Evolutionary conservation across 75 land plant genomes (phyloP).

Genomic region (Selaginella moellendorffii): DNA sequence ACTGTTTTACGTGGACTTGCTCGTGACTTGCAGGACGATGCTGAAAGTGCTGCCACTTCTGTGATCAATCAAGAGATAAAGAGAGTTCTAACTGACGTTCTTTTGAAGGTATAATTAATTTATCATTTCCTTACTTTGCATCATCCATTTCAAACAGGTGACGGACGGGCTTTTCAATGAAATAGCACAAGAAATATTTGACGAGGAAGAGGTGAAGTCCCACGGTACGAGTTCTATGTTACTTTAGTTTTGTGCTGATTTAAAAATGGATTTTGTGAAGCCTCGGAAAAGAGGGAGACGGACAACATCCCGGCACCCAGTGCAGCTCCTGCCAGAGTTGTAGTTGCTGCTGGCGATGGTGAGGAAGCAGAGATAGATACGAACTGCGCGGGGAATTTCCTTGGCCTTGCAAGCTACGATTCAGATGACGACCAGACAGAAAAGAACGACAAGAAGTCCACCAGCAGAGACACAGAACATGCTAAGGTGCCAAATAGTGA

Average conservation of each 20-base stretch:
- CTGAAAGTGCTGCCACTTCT: slow-evolving; percentile 59
- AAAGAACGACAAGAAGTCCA: background rate
- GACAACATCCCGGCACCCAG: slow-evolving; percentile 5
- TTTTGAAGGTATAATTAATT: slow-evolving; percentile 57
- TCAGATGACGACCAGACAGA: slow-evolving; percentile 51
- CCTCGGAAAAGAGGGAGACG: slow-evolving; percentile 11
- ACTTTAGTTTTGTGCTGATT: background rate
- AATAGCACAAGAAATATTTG: slow-evolving; percentile 85
- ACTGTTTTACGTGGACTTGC: too few relatives aligned
- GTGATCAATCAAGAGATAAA: slow-evolving; percentile 94
- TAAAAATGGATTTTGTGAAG: slow-evolving; percentile 7
- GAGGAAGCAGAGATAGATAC: slow-evolving; percentile 25
- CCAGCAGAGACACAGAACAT: background rate
- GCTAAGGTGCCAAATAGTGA: background rate
- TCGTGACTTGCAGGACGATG: slow-evolving; percentile 55
- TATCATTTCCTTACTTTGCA: slow-evolving; percentile 7
- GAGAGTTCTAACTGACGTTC: slow-evolving; percentile 83
- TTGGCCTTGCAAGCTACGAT: slow-evolving; percentile 85
- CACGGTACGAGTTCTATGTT: slow-evolving; percentile 36
- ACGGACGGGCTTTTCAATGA: slow-evolving; percentile 94
- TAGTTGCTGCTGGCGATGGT: slow-evolving; percentile 26
- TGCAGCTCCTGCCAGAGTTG: slow-evolving; percentile 38
- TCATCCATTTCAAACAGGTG: slow-evolving; percentile 31
- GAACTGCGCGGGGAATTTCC: slow-evolving; percentile 38
- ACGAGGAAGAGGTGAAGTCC: slow-evolving; percentile 33